Evolutionary conservation across 2,329 filamentous ascomycete genomes (phyloP), one percentile per base, ranked within the genome.

Genomic region (Trichoderma sp.): DNA sequence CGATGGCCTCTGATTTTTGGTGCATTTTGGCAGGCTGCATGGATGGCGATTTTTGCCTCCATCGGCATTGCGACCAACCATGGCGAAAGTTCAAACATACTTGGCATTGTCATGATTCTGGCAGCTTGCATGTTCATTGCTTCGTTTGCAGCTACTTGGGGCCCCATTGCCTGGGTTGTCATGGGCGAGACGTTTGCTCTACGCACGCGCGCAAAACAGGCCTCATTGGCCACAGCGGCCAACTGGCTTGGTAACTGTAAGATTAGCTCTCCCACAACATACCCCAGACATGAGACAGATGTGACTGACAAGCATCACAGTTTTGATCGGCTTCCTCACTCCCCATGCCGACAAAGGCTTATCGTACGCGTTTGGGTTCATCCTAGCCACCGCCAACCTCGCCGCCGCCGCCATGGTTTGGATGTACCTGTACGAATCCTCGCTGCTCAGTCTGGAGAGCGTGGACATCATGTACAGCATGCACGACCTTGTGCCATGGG

Each of bases 41-140:
- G 88, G 82, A 83, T 91, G 61, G 79, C 89, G 39, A 80, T 92
- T 68, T 91, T 90, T 56, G 89, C 86, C 34, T 81, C 83, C 0
- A 81, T 90, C 35, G 85, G 88, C 8, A 82, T 83, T 35, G 78
- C 77, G 9, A 72, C 78, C 82, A 0, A 77, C 75, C n/a, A 22
- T 76, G 0, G 15, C 35, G 39, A 84, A 42, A 12, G 8, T 6
- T 12, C 54, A 2, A 80, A 71, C 76, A 76, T 79, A 0, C 83
- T 87, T 13, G 90, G 90, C 12, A 86, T 87, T 6, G 84, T 89
- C 69, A 89, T 92, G 85, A 91, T 93, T 71, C 87, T 90, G 10
- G 87, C 90, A 64, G 88, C 90, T 3, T 91, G 88, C 77, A 86
- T 92, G 81, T 93, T 92, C 78, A 92, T 93, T 67, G 85, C 87